Base-by-base conservation (phyloP, 129 eudicot genomes). In the sunflower (Helianthus annuus) region DNA sequence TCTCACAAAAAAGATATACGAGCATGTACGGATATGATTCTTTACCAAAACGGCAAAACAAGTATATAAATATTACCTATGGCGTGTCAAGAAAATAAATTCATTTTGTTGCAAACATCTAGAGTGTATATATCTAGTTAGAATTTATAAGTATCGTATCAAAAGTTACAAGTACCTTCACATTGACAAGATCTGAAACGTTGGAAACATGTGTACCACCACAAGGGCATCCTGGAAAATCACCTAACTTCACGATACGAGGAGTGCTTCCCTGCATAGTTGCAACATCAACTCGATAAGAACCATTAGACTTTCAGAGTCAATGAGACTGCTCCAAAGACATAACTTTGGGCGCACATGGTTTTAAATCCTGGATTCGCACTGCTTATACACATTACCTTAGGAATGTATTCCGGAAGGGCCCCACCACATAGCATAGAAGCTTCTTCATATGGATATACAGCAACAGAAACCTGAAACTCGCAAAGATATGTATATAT, bases 161-260 rank as follows among this genome's bases (percentile, higher is more conserved):
- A 17, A 53, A 19, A 11, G 24, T 54, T 42, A 40, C 42, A 3
- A 22, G 45, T 83, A 92, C 98, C 98, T 83, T 86, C 9, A 92
- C 51, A 78, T 83, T 83, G 60, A 29, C 66, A 9, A 89, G 81
- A 79, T 89, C 96, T 66, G 85, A 84, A 55, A 92, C 75, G 72
- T 92, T 87, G n/a, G 59, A 81, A 68, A 92, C 98, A 72, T 92
- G 98, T 11, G 98, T 92, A 63, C 98, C 98, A 6, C 98, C 98
- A 78, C 98, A 92, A 48, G 98, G 98, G 78, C 98, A 92, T 48
- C 98, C 98, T 0, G 86, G 89, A 76, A 72, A 79, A 68, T 89
- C 87, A 10, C 98, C 98, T 54, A 92, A 66, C 73, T 69, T 87
- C 78, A 92, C 86, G 46, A 92, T 82, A 71, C 96, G 85, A 79